Conservation (phyloP, 164 flowering plant species). For the Vitis rupestris region DNA sequence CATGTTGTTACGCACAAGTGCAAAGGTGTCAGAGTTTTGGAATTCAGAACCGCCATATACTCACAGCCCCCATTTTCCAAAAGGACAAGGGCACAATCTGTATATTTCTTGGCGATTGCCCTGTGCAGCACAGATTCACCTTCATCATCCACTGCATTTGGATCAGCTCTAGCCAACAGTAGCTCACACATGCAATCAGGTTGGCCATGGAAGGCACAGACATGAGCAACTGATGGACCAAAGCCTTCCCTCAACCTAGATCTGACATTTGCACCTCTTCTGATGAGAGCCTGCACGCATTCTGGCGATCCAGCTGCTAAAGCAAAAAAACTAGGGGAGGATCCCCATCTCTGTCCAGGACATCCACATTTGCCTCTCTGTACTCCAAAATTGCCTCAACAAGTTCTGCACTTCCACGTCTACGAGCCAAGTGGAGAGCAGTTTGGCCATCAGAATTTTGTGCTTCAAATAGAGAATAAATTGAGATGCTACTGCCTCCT, state of each 20-base stretch:
- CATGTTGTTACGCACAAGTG: constrained; percentile 83
- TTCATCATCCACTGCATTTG: constrained; percentile 96
- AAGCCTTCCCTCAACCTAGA: constrained; percentile 83
- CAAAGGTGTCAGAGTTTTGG: constrained; percentile 84
- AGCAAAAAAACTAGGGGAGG: constrained; percentile 99
- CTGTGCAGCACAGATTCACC: constrained; percentile 96
- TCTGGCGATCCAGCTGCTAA: constrained; percentile 97
- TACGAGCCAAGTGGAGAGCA: constrained; percentile 94
- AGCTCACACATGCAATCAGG: constrained; percentile 99
- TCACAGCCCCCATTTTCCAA: constrained; percentile 92
- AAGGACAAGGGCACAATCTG: constrained; percentile 89
- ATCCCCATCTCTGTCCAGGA: constrained; percentile 93
- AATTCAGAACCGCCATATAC: constrained; percentile 77
- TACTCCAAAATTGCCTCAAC: constrained; percentile 82
- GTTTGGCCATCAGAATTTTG: constrained; percentile 96
- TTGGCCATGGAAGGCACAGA: constrained; percentile 98
- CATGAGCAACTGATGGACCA: constrained; percentile 98
- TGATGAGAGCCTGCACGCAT: constrained; percentile 80
- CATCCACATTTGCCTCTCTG: constrained; percentile 77
- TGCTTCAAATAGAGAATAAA: constrained; percentile 68
- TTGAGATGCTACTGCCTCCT: constrained; percentile 35
- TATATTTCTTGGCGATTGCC: constrained; percentile 86
- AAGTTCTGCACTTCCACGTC: constrained; percentile 81
- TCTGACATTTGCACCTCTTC: constrained; percentile 74
- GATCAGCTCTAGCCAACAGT: constrained; percentile 92